Base-by-base conservation (phyloP, 352 stramenopile genomes). In the Peronospora farinosa region DNA sequence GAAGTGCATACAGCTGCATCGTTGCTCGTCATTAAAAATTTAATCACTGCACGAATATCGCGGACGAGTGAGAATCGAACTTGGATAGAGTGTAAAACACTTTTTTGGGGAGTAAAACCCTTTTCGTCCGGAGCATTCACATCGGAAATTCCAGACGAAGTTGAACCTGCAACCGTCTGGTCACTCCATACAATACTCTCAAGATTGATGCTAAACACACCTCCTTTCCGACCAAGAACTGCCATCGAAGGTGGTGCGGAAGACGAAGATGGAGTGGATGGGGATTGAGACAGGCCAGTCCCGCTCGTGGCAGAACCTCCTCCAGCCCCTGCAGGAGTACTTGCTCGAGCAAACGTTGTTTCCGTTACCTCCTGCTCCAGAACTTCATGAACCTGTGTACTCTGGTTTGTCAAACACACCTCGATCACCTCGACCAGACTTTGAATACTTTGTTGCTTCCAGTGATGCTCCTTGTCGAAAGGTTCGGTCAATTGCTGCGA, bases 181-280 rank as follows among this genome's bases (percentile, higher is more conserved):
- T 92, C 81, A 43, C 76, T 92, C 81, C 81, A 92, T 7, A 88
- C 77, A 51, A 92, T 92, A 40, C 69, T 84, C 38, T 92, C 77
- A 6, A 90, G 51, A 21, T 80, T 85, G 45, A 92, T 77, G 33
- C 67, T 79, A 28, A 91, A 82, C 13, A 88, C 80, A 7, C 81
- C 78, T 19, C 78, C 77, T 62, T 84, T 68, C 8, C 64, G 60
- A 35, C 51, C 61, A 2, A 65, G 35, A 32, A 47, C 39, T 12
- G 55, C 44, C 48, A 64, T 65, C 1, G 63, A 48, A n/a, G 54
- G 45, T 2, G 56, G 56, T n/a, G 55, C 15, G 2, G 57, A 59
- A 17, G 56, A 63, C 5, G 45, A 63, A 3, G 56, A 53, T 4
- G 53, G 54, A 19, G 59, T 41, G 15, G 57, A 60, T 10, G 57